Conservation (phyloP, 1,284 basidiomycete genomes). For the Irpex sp. region DNA sequence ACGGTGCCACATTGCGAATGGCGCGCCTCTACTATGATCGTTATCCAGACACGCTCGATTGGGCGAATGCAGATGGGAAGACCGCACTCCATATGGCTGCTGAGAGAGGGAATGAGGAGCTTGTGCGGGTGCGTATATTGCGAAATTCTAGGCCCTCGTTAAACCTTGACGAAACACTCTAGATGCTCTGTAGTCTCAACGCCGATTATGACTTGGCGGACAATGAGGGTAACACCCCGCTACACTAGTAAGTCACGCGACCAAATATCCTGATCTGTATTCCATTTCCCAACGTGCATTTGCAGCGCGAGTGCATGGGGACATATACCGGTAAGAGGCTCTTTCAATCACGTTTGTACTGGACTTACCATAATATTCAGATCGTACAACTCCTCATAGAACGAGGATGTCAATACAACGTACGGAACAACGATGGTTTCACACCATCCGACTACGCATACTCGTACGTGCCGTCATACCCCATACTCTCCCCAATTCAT, state of each 20-base stretch:
- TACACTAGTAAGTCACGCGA: slow-evolving; percentile 74
- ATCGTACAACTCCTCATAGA: slow-evolving; percentile 86
- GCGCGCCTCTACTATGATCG: slow-evolving; percentile 75
- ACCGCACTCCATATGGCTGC: slow-evolving; percentile 88
- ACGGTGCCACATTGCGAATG: slow-evolving; percentile 73
- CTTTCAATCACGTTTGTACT: slow-evolving; percentile 4
- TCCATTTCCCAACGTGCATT: slow-evolving; percentile 6
- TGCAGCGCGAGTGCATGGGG: slow-evolving; percentile 80
- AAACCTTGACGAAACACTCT: slow-evolving; percentile 9
- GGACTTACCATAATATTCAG: slow-evolving; percentile 32
- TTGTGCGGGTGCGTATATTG: slow-evolving; percentile 62
- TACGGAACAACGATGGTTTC: slow-evolving; percentile 87
- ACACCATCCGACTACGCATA: slow-evolving; percentile 91
- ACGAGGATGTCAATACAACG: slow-evolving; percentile 75
- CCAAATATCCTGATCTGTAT: neutral
- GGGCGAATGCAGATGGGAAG: slow-evolving; percentile 84
- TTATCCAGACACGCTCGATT: slow-evolving; percentile 81
- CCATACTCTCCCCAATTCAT: slow-evolving; percentile 9
- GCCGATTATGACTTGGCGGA: slow-evolving; percentile 87
- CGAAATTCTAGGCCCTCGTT: slow-evolving; percentile 17
- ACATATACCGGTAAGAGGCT: slow-evolving; percentile 58
- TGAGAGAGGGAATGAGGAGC: slow-evolving; percentile 83
- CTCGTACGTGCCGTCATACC: slow-evolving; percentile 49
- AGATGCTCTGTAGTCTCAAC: slow-evolving; percentile 86
- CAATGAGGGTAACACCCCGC: slow-evolving; percentile 84